Evolutionary conservation across 2,329 filamentous ascomycete species (phyloP), one percentile per base, ranked within the genome.

Genomic region (Ophiocordyceps camponoti-floridani): DNA sequence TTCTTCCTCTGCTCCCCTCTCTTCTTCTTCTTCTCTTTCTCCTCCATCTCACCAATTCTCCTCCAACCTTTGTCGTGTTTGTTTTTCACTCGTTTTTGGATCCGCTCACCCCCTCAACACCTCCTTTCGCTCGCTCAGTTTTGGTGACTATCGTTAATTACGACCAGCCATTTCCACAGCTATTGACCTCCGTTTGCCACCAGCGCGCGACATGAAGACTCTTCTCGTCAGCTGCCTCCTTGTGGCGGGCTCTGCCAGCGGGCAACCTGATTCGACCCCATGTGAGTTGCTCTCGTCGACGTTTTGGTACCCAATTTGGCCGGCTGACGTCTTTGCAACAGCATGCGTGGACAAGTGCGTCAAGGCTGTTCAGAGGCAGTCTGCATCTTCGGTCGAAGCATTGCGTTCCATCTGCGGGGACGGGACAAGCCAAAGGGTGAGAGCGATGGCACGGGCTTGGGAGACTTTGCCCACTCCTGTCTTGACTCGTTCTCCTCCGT

Each of bases 101-200:
- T 53, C 51, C 44, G 47, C 35, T 43, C 19, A 18, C 14, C 23
- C 45, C 28, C 28, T 16, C 35, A 38, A 38, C 16, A 16, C 14
- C 16, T 38, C 40, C 43, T 45, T 49, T 46, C 51, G 40, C 48
- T 52, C 48, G 42, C 41, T 47, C 45, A 46, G 56, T 55, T 55
- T 58, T 56, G 56, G 56, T 54, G 51, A 52, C 53, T 50, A 57
- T 57, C 56, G 53, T 58, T 58, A 56, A 54, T 48, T 46, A 51
- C 51, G 50, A 52, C 52, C 49, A 51, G 46, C 53, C 50, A 51
- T 54, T 52, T 52, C 42, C 42, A 47, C 47, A 48, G 42, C 43
- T 45, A 43, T 47, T 48, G 38, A 42, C 49, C 33, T 49, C 46
- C 16, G 28, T 50, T 45, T 40, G 19, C 28, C 43, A 41, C 18